Evolutionary conservation across 225 moss, liverwort and hornwort species (phyloP), one percentile per base, ranked within the genome.

Genomic region (Polytrichum commune): DNA sequence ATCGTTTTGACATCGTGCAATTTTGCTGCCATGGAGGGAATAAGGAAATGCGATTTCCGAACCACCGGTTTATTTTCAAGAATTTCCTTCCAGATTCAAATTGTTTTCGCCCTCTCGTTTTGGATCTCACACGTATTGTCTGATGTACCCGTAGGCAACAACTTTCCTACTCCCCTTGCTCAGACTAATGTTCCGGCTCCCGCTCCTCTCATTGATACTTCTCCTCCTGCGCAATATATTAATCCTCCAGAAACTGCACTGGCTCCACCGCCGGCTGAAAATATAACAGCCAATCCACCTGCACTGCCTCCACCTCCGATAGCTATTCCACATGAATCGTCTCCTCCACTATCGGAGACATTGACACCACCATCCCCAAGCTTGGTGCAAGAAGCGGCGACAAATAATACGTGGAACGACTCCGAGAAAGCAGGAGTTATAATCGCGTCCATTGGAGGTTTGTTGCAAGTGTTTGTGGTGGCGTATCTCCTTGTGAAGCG

Each of bases 391-490:
- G 19, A 1, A 18, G 54, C 0, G 30, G 18, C 0, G 6, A 0
- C 65, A 20, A 64, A 18, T 7, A 19, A 68, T 8, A n/a, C 69
- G 2, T 80, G 84, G 84, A 77, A 84, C 56, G 22, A 65, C 27
- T 72, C 84, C 29, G 80, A 84, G 70, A 78, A 35, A 64, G 84
- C 81, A 7, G 84, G 84, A 27, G 70, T 84, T 25, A 73, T 55
- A 75, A 81, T 84, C 23, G 84, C 78, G 1, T 66, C 75, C 62
- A 32, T 78, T n/a, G 84, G 78, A 9, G 84, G 70, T 58, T 9
- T 81, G 33, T 60, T 84, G 75, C 84, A 84, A 75, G 81, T 84
- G 63, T 69, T 78, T 1, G 78, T 84, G 70, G 84, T 78, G 62
- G 69, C 63, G 16, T 84, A 78, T 81, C 81, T 84, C 9, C 77